Percentiles rank a stretch among this genome's conserved stretches.
These are phyloP conservation scores for Boletus barrowsii DNA, from an alignment of 768 basidiomycete species.

Conservation along the genomic window DNA sequence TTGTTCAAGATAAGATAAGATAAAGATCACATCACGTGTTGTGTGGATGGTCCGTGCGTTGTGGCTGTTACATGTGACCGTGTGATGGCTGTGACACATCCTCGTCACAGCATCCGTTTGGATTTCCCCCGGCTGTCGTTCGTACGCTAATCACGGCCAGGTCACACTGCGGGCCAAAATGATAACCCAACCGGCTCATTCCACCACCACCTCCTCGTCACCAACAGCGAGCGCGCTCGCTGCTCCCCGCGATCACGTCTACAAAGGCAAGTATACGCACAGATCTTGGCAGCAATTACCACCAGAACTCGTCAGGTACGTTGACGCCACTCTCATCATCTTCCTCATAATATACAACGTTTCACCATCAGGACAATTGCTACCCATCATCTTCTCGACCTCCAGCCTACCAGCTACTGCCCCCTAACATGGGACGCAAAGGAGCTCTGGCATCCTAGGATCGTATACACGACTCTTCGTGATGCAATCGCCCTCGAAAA, in stretches of 20 bases:
- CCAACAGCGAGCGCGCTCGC: conserved; percentile 6
- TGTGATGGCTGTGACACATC: conserved; percentile 28
- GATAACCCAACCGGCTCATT: conserved; percentile 26
- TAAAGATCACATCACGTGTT: neutral
- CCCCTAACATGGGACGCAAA: conserved; percentile 49
- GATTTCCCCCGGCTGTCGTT: conserved; percentile 36
- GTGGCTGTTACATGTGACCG: conserved; percentile 22
- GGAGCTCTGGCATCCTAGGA: conserved; percentile 57
- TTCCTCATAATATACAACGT: conserved; percentile 3
- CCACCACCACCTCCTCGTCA: conserved; percentile 15
- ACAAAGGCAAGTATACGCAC: conserved; percentile 56
- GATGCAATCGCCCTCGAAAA: conserved; percentile 59
- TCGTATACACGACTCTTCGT: conserved; percentile 61
- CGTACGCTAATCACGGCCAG: conserved; percentile 37
- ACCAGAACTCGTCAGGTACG: conserved; percentile 58
- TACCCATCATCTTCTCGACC: conserved; percentile 55
- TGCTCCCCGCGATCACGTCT: conserved; percentile 30
- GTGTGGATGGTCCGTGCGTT: conserved; percentile 27
- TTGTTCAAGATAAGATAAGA: conserved; percentile 25
- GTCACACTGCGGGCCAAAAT: conserved; percentile 36
- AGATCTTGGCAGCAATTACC: conserved; percentile 64
- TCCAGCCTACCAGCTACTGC: conserved; percentile 40
- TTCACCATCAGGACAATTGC: conserved; percentile 23
- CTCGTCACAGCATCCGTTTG: conserved; percentile 30
- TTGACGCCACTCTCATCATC: conserved; percentile 31